Base-by-base conservation (phyloP, 495 filamentous ascomycete genomes). In the Parathielavia appendiculata region DNA sequence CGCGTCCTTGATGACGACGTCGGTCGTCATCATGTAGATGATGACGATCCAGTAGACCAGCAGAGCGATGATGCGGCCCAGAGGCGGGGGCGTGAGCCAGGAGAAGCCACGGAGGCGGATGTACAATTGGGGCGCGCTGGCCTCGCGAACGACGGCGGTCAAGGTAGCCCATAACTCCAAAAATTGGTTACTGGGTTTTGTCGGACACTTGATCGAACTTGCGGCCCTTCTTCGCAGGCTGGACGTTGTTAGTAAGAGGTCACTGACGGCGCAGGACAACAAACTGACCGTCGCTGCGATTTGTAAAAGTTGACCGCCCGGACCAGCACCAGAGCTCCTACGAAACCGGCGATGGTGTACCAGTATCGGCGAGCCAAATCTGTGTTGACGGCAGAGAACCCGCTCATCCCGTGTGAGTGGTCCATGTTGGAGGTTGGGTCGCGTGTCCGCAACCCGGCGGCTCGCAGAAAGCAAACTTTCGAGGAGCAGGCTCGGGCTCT, bases 101-200 rank as follows among this genome's bases (percentile, higher is more conserved):
- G 74, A 70, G 36, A 76, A 54, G n/a, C 73, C 66, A 23, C 75
- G 69, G 7, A 83, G 46, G 4, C 76, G 74, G 51, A 87, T 59
- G 54, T 83, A 80, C 35, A 79, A 71, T 51, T 86, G 82, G 10
- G 82, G 86, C 64, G 88, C 83, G 66, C 78, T 79, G 36, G 81
- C 73, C 69, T 93, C 89, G 58, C 89, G 82, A 19, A 71, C 63
- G 30, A 87, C 73, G 1, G 89, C 89, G 36, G 86, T 87, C 26
- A 80, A 57, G 1, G 89, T 91, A 11, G 88, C 88, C 74, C 82
- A 85, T 45, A 65, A 44, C 34, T 77, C 72, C 51, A 81, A 71
- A 51, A 85, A 74, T 1, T 63, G 19, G 45, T 80, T 82, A 62
- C 79, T 83, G 14, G 89, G 88, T 65, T 82, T 84, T 17, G 88